Evolutionary conservation across 2,329 filamentous ascomycete genomes (phyloP), one percentile per base, ranked within the genome.

Genomic region (Cladobotryum protrusum): DNA sequence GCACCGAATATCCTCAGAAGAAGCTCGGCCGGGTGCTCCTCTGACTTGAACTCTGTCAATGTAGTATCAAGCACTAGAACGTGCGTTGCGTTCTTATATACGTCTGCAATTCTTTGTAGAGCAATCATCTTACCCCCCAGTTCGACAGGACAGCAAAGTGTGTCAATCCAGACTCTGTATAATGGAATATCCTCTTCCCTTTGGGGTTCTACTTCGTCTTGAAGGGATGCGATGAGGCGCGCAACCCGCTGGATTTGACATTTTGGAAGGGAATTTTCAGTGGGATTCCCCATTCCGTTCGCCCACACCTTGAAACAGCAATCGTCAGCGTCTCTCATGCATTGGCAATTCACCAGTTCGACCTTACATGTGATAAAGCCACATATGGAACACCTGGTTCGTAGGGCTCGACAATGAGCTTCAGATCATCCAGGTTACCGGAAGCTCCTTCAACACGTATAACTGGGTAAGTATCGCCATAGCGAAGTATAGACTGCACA

Each of bases 11-110:
- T 57, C 14, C 64, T 56, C 5, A 64, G 46, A 0, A 68, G 44
- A 13, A 64, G 48, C 41, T 69, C 66, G 4, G 56, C 54, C 7
- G 45, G 48, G 12, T 54, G 47, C 12, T 47, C 34, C 3, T 56
- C 33, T 1, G 57, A 53, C 15, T 52, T 42, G 36, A 59, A 59
- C 7, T 51, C 34, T n/a, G 58, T 57, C 1, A 70, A 53, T 0
- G 63, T 59, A 3, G 60, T 56, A 44, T 71, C 68, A 1, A 71
- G 55, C 6, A 69, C 62, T 8, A 67, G 56, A 4, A 67, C 62
- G 41, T 64, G 59, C 7, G 56, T 51, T 1, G 68, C 63, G 4
- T 62, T 58, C 5, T 56, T 54, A 48, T 70, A 70, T 1, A 68
- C 63, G 8, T 61, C 55, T 0, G 60, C 58, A n/a, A 71, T 68